Percentiles rank a stretch among this genome's conserved stretches.
Conservation (phyloP, 1,284 basidiomycete genomes). For the Sanghuangporus baumii region DNA sequence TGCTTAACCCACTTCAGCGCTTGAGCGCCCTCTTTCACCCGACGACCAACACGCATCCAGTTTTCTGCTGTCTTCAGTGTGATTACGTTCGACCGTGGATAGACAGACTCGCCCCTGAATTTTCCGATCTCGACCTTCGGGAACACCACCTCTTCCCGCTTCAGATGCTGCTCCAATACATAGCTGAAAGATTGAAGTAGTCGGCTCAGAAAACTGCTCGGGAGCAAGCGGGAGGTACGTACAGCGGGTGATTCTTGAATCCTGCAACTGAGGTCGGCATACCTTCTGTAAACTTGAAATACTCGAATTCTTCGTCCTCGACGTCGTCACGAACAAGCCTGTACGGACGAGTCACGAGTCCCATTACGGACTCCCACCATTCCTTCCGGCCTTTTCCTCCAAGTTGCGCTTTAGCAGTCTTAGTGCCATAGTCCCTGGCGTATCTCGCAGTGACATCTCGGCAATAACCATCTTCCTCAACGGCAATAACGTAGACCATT, state of each 20-base stretch:
- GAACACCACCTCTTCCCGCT: slow-evolving; percentile 82
- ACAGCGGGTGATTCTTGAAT: slow-evolving; percentile 96
- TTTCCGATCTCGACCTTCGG: slow-evolving; percentile 85
- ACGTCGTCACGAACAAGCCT: slow-evolving; percentile 86
- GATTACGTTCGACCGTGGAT: slow-evolving; percentile 78
- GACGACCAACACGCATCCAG: slow-evolving; percentile 88
- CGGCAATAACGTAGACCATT: slow-evolving; percentile 90
- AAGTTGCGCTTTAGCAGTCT: slow-evolving; percentile 78
- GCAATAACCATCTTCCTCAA: slow-evolving; percentile 86
- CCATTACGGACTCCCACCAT: slow-evolving; percentile 82
- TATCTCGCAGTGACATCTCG: slow-evolving; percentile 74
- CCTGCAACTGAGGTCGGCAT: slow-evolving; percentile 90
- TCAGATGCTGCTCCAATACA: slow-evolving; percentile 84
- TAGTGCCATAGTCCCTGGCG: slow-evolving; percentile 79
- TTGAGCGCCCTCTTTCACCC: slow-evolving; percentile 69
- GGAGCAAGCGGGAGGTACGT: slow-evolving; percentile 25
- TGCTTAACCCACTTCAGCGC: slow-evolving; percentile 91
- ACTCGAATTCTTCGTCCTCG: slow-evolving; percentile 90
- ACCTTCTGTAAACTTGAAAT: slow-evolving; percentile 78
- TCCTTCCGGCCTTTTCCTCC: slow-evolving; percentile 64
- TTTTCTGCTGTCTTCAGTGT: slow-evolving; percentile 87
- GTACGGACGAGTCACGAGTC: slow-evolving; percentile 66
- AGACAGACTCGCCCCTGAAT: slow-evolving; percentile 94
- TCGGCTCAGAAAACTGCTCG: slow-evolving; percentile 3
- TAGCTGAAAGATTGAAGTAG: slow-evolving; percentile 48